Evolutionary conservation across 805 yeast genomes (phyloP).

Genomic region (Tetrapisispora phaffii): DNA sequence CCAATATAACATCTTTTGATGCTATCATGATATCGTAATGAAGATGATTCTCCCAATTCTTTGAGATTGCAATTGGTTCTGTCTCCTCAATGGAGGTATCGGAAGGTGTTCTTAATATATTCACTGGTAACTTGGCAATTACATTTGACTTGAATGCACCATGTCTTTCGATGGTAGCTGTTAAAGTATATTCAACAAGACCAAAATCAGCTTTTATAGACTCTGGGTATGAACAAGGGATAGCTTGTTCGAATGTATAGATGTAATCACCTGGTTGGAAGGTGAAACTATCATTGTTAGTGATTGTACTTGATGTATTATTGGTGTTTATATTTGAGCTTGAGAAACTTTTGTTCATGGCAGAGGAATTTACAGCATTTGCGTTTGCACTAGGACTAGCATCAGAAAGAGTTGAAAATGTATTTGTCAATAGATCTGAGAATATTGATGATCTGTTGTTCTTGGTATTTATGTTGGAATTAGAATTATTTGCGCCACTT

Average conservation of each 20-base stretch:
- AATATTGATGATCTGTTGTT: constrained; percentile 14
- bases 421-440: constrained; percentile 20
- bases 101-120: constrained; percentile 64
- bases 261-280: constrained; percentile 86
- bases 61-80: constrained; percentile 83
- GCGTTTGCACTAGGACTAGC: background rate
- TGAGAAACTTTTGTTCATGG: constrained; percentile 1
- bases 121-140: constrained; percentile 51
- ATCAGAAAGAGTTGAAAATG: constrained; percentile 13
- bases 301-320: background rate
- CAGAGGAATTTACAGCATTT: background rate
- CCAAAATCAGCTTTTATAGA: constrained; percentile 73
- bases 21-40: constrained; percentile 86
- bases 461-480: constrained; percentile 5
- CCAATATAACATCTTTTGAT: constrained; percentile 77
- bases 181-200: constrained; percentile 57
- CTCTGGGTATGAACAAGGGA: constrained; percentile 78
- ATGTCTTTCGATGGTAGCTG: constrained; percentile 58
- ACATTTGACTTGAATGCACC: constrained; percentile 83
- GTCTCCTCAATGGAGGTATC: constrained; percentile 75
- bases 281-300: constrained; percentile 27
- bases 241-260: constrained; percentile 83
- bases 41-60: constrained; percentile 91
- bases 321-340: constrained; percentile 2
- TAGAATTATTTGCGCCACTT: constrained; percentile 2